A percentile compares a stretch with the other conserved stretches of the same genome.
phyloP scores from a whole-genome alignment of 2,329 filamentous ascomycete genomes.

The Drechmeria coniospora region DNA sequence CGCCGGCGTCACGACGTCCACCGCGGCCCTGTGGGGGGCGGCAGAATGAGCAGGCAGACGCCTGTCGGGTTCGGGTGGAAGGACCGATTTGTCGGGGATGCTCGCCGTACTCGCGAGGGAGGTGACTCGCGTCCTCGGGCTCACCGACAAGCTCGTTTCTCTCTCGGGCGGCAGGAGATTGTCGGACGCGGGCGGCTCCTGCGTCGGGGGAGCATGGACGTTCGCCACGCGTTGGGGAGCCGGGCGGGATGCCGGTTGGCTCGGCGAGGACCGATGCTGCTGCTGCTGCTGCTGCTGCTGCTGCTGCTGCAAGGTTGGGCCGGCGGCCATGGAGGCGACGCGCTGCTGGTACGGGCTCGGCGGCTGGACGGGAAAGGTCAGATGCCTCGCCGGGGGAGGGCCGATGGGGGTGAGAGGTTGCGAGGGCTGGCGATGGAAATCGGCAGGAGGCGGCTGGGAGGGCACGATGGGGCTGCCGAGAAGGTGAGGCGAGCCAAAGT shows the following conservation, averaged over 20 bases:
- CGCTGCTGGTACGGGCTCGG: conserved; percentile 47
- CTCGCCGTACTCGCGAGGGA: conserved; percentile 33
- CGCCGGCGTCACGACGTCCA: conserved; percentile 20
- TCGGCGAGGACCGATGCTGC: conserved; percentile 1
- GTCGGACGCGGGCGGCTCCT: conserved; percentile 27
- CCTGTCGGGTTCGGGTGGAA: conserved; percentile 12
- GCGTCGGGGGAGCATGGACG: conserved; percentile 12
- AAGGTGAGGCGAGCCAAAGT: conserved; percentile 32
- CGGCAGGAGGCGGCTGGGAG: conserved; percentile 25
- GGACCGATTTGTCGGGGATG: conserved; percentile 18
- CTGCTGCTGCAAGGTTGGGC: too few species aligned
- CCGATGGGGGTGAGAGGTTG: conserved; percentile 39
- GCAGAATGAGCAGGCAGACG: too few species aligned
- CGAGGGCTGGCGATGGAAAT: conserved; percentile 32
- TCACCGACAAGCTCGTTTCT: conserved; percentile 59
- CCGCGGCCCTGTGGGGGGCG: too few species aligned
- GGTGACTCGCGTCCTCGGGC: conserved; percentile 55
- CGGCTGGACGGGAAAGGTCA: conserved; percentile 28
- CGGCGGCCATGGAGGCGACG: conserved; percentile 8
- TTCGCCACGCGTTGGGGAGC: neutral
- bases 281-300: conserved; percentile 4
- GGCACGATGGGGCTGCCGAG: conserved; percentile 37
- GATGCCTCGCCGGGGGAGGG: conserved; percentile 30
- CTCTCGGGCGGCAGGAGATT: conserved; percentile 42
- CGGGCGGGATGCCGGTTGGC: neutral